Conservation (phyloP, 768 basidiomycete species). For the Strobilomyces dryophilus region DNA sequence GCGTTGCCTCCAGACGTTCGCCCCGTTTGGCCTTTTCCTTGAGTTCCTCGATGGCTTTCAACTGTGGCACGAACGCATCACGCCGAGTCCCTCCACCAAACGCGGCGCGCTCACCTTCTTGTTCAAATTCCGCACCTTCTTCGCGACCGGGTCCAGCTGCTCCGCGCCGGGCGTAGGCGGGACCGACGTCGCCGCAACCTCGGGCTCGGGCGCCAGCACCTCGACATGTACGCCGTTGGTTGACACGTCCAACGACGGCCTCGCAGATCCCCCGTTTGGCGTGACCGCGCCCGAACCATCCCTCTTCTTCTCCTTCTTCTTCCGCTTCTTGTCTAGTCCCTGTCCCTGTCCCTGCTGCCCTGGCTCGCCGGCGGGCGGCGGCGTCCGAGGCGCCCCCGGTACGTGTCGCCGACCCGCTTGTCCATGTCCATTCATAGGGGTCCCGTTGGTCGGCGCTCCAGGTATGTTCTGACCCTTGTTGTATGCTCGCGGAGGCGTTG, state of each 20-base stretch:
- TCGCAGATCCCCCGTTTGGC: conserved; percentile 23
- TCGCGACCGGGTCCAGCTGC: conserved; percentile 73
- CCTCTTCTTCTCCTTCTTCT: conserved; percentile 55
- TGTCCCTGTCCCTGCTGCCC: conserved; percentile 29
- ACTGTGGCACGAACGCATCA: conserved; percentile 38
- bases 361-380: conserved; percentile 41
- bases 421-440: conserved; percentile 28
- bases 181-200: conserved; percentile 25
- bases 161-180: conserved; percentile 56
- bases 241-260: conserved; percentile 37
- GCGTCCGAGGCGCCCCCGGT: conserved; percentile 62
- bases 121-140: conserved; percentile 91
- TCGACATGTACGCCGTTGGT: conserved; percentile 22
- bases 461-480: conserved; percentile 54
- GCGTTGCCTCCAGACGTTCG: conserved; percentile 90
- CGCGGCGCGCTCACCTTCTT: conserved; percentile 68
- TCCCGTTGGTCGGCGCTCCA: conserved; percentile 38
- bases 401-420: conserved; percentile 42
- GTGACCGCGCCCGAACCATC: conserved; percentile 29
- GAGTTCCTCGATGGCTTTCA: conserved; percentile 98
- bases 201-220: neutral
- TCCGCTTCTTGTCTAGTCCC: conserved; percentile 39
- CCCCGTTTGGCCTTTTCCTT: conserved; percentile 90
- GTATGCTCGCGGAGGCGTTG: conserved; percentile 61
- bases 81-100: neutral